Evolutionary conservation across 257 asterid species (phyloP), one percentile per base, ranked within the genome.

Genomic region (Jacaranda copaia): DNA sequence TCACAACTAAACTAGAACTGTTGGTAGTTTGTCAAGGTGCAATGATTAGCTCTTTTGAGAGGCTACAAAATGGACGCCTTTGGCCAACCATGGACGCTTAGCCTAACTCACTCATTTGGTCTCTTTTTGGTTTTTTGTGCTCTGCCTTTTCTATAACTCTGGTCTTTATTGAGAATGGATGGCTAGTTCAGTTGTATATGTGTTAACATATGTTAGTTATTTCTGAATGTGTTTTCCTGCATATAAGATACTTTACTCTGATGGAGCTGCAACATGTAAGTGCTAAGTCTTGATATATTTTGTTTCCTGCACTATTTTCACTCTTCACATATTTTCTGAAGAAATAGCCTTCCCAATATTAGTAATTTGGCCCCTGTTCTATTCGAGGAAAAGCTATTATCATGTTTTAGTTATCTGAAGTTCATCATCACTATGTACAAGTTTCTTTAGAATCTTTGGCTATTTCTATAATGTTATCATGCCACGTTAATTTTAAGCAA

Each of bases 401-500:
- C 32, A n/a, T 68, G 18, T 40, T 51, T 38, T 57, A 7, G 16
- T 46, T 15, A 48, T 56, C 14, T 64, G 8, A 48, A 45, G 72
- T 57, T 53, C 40, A 32, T 73, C 13, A 55, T 56, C 52, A 40
- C 12, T 58, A 51, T 20, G 32, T 15, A 35, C 32, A 4, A 14
- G 67, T 64, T 25, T 58, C n/a, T 25, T 15, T 32, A 19, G 11
- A 36, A 67, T 16, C 57, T 67, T 67, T 20, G 18, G 16, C 13
- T 65, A 16, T 65, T 53, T 55, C 59, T 53, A 59, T 38, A 36
- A n/a, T 32, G 65, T 9, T 71, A n/a, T 51, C 38, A 35, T 5
- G 55, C 39, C 36, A 38, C 62, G 42, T 18, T 62, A 52, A 14
- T 19, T 62, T 15, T 15, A 58, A 68, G 68, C 68, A 65, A 40